Evolutionary conservation across 352 stramenopile genomes (phyloP), one percentile per base, ranked within the genome.

Genomic region (Pythium periplocum): DNA sequence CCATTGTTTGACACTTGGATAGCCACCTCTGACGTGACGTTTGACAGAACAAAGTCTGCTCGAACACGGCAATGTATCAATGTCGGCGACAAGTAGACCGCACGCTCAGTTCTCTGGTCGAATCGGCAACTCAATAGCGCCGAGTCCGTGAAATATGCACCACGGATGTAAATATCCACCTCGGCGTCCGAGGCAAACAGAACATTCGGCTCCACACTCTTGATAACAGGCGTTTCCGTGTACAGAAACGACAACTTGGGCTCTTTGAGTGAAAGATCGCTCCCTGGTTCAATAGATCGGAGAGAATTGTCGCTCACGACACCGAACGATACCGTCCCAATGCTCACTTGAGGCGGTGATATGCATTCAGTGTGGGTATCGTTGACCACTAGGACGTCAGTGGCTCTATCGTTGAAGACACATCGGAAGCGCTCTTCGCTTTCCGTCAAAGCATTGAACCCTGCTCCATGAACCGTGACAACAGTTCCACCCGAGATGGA

Each of bases 81-180:
- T 9, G 12, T 41, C 3, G 49, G n/a, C 2, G 56, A 26, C 17
- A 26, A 26, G 17, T 71, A 90, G 12, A 33, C 6, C 0, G 61
- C 74, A 9, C 45, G 46, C 1, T 70, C 45, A 1, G 33, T 35
- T 7, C 51, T n/a, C 0, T 45, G 45, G 38, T 51, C 62, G 37
- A 87, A 55, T 17, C 56, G 48, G 40, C 78, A 90, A 0, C 40
- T 43, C 11, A 90, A 45, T 1, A 73, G n/a, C 6, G 51, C 44
- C 0, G 76, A 75, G 35, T 78, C 64, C 0, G 78, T 17, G 34
- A 86, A 90, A 30, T 74, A 56, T 2, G 8, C 34, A 32, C 71
- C 71, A 33, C 45, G 40, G 2, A 78, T 46, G 9, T 62, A 54
- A 26, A 26, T 26, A 26, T 0, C 17, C 17, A 26, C 17, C 17